phyloP scores from a whole-genome alignment of 164 flowering plant species.

The Echeveria elegans region DNA sequence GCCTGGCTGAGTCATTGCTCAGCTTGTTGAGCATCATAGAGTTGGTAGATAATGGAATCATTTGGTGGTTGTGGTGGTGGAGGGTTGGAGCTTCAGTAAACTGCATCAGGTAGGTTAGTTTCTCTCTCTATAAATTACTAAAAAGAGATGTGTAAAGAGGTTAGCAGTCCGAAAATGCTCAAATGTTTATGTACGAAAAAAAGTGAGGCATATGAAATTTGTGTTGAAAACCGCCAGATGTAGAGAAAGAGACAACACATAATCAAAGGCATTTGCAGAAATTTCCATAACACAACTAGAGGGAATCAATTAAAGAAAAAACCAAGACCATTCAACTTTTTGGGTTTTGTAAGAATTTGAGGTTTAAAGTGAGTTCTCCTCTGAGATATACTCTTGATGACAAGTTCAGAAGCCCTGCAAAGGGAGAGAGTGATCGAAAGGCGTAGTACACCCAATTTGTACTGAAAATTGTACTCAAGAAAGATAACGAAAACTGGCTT shows the following conservation, averaged over 20 bases:
- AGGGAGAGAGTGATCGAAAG: not conserved
- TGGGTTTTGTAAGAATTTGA: not conserved
- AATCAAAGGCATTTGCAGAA: slow-evolving; percentile 13
- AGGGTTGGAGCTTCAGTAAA: slow-evolving; percentile 47
- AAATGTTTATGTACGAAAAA: slow-evolving; percentile 8
- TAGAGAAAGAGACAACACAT: slow-evolving; percentile 53
- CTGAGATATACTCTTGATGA: not conserved
- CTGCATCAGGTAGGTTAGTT: slow-evolving; percentile 41
- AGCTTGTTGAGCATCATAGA: slow-evolving; percentile 19
- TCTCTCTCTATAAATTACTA: not conserved
- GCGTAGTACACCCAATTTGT: not conserved
- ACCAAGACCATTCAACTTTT: slow-evolving; percentile 1
- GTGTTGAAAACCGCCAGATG: slow-evolving; percentile 9
- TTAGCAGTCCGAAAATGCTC: not conserved
- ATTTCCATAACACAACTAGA: not conserved
- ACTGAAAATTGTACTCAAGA: not conserved
- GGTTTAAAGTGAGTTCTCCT: not conserved
- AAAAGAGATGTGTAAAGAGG: slow-evolving; percentile 9
- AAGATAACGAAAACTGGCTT: not conserved
- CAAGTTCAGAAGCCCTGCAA: not conserved
- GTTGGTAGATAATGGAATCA: slow-evolving; percentile 24
- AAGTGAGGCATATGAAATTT: slow-evolving; percentile 8
- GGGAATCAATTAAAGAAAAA: not conserved
- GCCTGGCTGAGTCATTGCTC: slow-evolving; percentile 31
- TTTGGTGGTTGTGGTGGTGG: slow-evolving; percentile 29